A percentile compares a stretch with the other conserved stretches of the same genome.
These are phyloP conservation scores for Tricholoma matsutake DNA, from an alignment of 768 basidiomycete species.

Conservation along the genomic window DNA sequence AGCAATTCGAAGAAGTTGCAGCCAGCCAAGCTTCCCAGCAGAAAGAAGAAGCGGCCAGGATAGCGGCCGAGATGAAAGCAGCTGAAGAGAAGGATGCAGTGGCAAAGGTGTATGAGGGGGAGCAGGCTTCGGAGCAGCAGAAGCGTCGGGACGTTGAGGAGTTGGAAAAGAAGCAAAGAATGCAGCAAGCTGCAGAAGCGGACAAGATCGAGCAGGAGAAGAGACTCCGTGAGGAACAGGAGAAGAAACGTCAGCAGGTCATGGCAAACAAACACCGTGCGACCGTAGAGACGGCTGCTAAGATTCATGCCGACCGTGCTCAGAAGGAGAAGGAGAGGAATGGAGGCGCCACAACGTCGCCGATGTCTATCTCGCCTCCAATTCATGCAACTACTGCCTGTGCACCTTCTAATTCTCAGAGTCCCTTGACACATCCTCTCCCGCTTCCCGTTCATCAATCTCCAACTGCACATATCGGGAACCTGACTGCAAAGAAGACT, in stretches of 20 bases:
- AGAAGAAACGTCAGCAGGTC: slow-evolving; percentile 26
- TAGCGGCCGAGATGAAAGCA: background rate
- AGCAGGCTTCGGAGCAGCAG: slow-evolving; percentile 1
- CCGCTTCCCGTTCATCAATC: slow-evolving; percentile 8
- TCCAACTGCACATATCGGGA: slow-evolving; percentile 7
- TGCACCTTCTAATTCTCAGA: slow-evolving; percentile 5
- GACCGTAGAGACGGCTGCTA: slow-evolving; percentile 23
- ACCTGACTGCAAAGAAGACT: slow-evolving; percentile 10
- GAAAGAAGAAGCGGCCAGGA: slow-evolving; percentile 2
- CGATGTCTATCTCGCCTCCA: background rate
- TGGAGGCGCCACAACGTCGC: background rate
- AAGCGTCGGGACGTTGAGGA: slow-evolving; percentile 12
- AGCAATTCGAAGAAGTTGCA: background rate
- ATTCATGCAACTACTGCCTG: background rate
- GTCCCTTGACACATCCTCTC: background rate
- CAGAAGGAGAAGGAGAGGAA: slow-evolving; percentile 16
- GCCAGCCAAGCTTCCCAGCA: background rate
- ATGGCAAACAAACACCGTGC: slow-evolving; percentile 28
- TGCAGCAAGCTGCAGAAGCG: slow-evolving; percentile 5
- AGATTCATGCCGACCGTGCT: slow-evolving; percentile 25
- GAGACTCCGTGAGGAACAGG: slow-evolving; percentile 29
- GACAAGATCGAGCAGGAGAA: slow-evolving; percentile 11
- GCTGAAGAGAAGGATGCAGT: background rate
- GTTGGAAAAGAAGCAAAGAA: slow-evolving; percentile 13
- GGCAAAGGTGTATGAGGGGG: background rate